Percentiles rank a stretch among this genome's conserved stretches.
Conservation (phyloP, 352 stramenopile species). For the Blastocystis sp. region DNA sequence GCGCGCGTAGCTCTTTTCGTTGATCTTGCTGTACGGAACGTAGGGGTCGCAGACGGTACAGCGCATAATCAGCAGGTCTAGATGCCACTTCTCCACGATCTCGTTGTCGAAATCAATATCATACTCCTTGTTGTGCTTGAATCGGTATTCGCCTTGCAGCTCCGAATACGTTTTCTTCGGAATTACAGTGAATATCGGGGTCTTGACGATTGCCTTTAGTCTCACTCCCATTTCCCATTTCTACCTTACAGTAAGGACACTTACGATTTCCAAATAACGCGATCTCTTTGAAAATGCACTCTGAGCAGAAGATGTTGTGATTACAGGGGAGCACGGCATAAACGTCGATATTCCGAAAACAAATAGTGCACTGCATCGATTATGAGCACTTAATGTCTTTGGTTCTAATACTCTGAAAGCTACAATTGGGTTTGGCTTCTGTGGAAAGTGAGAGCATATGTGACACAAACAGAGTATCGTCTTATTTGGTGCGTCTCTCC, state of each 20-base stretch:
- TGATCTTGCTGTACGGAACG: background rate
- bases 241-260: slow-evolving; percentile 26
- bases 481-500: background rate
- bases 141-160: slow-evolving; percentile 30
- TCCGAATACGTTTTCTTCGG: background rate
- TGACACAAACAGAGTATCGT: background rate
- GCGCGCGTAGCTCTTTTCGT: background rate
- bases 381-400: background rate
- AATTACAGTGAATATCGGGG: slow-evolving; percentile 13
- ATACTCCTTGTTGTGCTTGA: slow-evolving; percentile 16
- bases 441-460: too few species aligned
- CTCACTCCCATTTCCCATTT: background rate
- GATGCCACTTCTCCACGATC: slow-evolving; percentile 27
- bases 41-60: slow-evolving; percentile 4
- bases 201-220: background rate
- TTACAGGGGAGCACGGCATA: slow-evolving; percentile 11
- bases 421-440: too few species aligned
- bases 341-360: slow-evolving; percentile 12
- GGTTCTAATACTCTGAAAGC: background rate
- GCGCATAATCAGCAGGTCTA: background rate
- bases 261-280: background rate
- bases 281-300: slow-evolving; percentile 52
- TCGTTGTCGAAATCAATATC: slow-evolving; percentile 16
- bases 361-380: slow-evolving; percentile 22
- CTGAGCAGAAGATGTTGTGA: slow-evolving; percentile 8